These are phyloP conservation scores for Globisporangium mamillatum DNA, from an alignment of 352 stramenopile species.

Conservation along the genomic window DNA sequence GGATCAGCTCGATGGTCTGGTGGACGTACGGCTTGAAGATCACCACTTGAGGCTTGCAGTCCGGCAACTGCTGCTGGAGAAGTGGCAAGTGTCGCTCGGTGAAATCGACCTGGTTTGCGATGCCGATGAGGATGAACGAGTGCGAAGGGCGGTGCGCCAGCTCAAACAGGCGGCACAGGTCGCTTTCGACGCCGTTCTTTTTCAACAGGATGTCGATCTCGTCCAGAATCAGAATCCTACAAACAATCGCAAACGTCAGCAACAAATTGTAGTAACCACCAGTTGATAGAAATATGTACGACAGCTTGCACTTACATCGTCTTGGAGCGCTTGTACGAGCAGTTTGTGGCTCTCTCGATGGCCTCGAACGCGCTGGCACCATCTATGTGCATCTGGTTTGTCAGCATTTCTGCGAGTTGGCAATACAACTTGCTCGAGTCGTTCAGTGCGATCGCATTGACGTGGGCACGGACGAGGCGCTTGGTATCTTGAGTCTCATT, in stretches of 20 bases:
- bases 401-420: conserved; percentile 53
- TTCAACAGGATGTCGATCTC: conserved; percentile 79
- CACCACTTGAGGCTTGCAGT: conserved; percentile 56
- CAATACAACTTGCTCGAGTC: conserved; percentile 50
- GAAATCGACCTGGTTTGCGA: conserved; percentile 85
- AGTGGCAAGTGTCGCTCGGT: conserved; percentile 72
- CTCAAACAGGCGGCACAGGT: conserved; percentile 78
- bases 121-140: conserved; percentile 74
- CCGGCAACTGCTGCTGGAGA: conserved; percentile 48
- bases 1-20: conserved; percentile 75
- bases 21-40: conserved; percentile 82
- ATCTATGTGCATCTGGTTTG: conserved; percentile 38
- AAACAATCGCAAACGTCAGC: not conserved
- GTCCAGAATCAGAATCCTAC: conserved; percentile 71
- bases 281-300: not conserved
- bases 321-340: conserved; percentile 40
- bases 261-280: not conserved
- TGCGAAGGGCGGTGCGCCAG: conserved; percentile 55
- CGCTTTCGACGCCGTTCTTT: conserved; percentile 58
- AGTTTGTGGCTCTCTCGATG: conserved; percentile 53
- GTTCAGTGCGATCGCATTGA: conserved; percentile 74
- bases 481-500: conserved; percentile 27
- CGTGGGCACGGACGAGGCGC: conserved; percentile 44
- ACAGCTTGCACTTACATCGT: conserved; percentile 35
- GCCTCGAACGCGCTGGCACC: conserved; percentile 59